Base-by-base conservation (phyloP, 768 basidiomycete genomes). In the Hygrocybe punicea region DNA sequence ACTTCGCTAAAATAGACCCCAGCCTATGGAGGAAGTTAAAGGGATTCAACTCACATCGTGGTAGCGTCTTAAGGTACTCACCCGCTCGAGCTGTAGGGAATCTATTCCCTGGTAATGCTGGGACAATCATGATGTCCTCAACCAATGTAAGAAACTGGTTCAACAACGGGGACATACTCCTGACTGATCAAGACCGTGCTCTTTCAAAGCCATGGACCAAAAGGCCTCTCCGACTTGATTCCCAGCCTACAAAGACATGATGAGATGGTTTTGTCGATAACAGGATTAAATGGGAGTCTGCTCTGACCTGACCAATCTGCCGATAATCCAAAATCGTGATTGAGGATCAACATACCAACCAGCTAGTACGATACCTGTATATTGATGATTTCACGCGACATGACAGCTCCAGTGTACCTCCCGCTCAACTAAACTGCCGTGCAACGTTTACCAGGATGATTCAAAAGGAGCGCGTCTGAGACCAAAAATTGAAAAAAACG, bases 171-270 rank as follows among this genome's bases (percentile, higher is more conserved):
- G 51, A 71, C 80, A 52, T 64, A 93, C 89, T 67, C 91, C 89
- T 11, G 78, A 73, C 19, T 82, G 72, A 65, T 88, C 85, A 50
- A 94, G 77, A 0, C 92, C 93, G 69, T 94, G 93, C 73, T 94
- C 91, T 14, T 84, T 82, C 21, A 97, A 79, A 56, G 96, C 82
- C 81, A 87, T 85, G 58, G 86, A 78, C 94, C 94, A 97, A 71
- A 96, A 98, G 45, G 81, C 80, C 65, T 91, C 89, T 52, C 93
- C 92, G 44, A 91, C 82, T 72, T 86, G 85, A 65, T 87, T 88
- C 60, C 87, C 84, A 25, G 87, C 87, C 84, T 86, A 64, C 13
- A 45, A 49, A 36, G 54, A 50, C 36, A 48, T 33, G 60, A 52
- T 45, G 54, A 60, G 45, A 55, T 49, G 48, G 54, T 24, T 33